Evolutionary conservation across 495 filamentous ascomycete genomes (phyloP).

Genomic region (Parmelia sp.): DNA sequence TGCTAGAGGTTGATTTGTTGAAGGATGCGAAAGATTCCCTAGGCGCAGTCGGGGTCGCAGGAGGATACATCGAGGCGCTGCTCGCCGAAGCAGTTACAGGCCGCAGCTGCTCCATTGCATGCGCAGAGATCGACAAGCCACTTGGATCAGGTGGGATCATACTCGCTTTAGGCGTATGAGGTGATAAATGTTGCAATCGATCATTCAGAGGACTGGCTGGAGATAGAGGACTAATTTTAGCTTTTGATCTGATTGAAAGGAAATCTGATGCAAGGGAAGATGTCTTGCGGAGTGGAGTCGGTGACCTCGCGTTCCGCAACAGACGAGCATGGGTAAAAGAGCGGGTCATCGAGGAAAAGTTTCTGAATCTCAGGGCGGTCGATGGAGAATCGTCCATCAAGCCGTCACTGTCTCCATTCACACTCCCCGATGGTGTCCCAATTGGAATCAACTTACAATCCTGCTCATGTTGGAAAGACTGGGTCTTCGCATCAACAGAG

Average conservation of each 20-base stretch:
- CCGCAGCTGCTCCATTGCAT: constrained; percentile 40
- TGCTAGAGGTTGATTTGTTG: constrained; percentile 40
- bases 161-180: constrained; percentile 71
- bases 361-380: constrained; percentile 29
- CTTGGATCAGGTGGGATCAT: constrained; percentile 76
- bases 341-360: constrained; percentile 26
- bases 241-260: constrained; percentile 32
- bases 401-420: constrained; percentile 29
- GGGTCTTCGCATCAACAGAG: constrained; percentile 3
- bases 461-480: constrained; percentile 14
- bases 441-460: constrained; percentile 34
- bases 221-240: constrained; percentile 41
- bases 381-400: constrained; percentile 36
- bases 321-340: constrained; percentile 37
- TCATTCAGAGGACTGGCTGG: constrained; percentile 48
- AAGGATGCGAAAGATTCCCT: constrained; percentile 52
- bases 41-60: constrained; percentile 74
- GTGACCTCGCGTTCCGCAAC: constrained; percentile 30
- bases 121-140: constrained; percentile 66
- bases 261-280: constrained; percentile 31
- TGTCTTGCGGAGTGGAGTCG: constrained; percentile 33
- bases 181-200: constrained; percentile 50
- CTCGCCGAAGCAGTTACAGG: constrained; percentile 38
- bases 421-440: constrained; percentile 23
- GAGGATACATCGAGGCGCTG: constrained; percentile 46